phyloP scores from a whole-genome alignment of 73 alveolate genomes.

The Chromera velia region DNA sequence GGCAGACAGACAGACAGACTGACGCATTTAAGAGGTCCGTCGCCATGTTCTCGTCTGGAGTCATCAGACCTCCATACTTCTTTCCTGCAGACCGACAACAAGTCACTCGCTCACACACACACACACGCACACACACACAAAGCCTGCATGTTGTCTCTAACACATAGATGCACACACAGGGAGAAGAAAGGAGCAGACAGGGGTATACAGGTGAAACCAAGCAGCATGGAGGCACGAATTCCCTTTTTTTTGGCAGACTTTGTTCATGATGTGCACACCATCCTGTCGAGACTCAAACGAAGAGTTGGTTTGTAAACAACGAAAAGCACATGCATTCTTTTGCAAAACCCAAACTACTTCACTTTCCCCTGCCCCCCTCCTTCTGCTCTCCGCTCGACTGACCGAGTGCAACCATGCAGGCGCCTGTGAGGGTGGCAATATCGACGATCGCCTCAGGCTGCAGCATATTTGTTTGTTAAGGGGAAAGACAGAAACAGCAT shows the following conservation, averaged over 20 bases:
- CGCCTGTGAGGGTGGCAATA: constrained; percentile 76
- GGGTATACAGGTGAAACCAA: too few species aligned
- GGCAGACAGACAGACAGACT: neutral
- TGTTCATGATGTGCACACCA: too few species aligned
- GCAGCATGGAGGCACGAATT: too few species aligned
- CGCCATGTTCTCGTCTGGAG: neutral
- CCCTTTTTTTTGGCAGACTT: too few species aligned
- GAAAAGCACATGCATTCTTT: neutral
- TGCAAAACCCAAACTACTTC: neutral
- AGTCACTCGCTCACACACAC: too few species aligned
- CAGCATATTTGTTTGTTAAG: neutral
- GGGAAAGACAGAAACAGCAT: neutral
- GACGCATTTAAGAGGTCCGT: neutral
- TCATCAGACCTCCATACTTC: neutral
- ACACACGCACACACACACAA: too few species aligned
- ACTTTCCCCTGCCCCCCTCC: neutral
- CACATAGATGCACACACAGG: too few species aligned
- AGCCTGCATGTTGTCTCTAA: too few species aligned
- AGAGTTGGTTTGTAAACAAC: too few species aligned
- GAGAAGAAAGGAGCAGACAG: too few species aligned
- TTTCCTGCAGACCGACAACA: neutral
- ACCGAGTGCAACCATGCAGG: constrained; percentile 78
- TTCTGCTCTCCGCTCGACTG: constrained; percentile 10
- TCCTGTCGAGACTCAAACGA: too few species aligned
- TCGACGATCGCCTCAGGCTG: constrained; percentile 32